A percentile compares a stretch with the other conserved stretches of the same genome.
These are phyloP conservation scores for Daldinia sp. DNA, from an alignment of 2,329 filamentous ascomycete species.

Conservation along the genomic window DNA sequence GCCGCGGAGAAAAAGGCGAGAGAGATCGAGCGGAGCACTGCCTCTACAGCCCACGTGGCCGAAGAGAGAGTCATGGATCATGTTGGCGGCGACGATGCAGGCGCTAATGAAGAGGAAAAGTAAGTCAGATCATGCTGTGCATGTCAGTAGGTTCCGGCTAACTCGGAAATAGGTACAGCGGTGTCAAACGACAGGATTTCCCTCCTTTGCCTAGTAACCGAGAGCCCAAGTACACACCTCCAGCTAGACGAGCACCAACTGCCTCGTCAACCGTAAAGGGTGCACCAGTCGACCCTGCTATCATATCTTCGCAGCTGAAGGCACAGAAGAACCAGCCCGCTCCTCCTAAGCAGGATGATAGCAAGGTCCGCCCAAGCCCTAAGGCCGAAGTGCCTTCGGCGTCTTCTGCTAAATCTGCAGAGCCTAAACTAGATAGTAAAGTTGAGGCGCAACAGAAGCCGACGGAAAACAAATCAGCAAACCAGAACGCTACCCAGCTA, in stretches of 20 bases:
- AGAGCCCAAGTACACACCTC: slow-evolving; percentile 86
- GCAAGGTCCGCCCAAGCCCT: slow-evolving; percentile 46
- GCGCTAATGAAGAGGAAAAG: slow-evolving; percentile 93
- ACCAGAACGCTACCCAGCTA: slow-evolving; percentile 47
- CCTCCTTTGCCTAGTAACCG: slow-evolving; percentile 69
- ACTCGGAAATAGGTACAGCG: slow-evolving; percentile 77
- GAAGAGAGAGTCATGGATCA: slow-evolving; percentile 86
- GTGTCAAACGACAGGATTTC: slow-evolving; percentile 83
- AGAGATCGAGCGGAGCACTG: slow-evolving; percentile 84
- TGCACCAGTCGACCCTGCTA: slow-evolving; percentile 86
- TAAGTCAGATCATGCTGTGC: slow-evolving; percentile 57
- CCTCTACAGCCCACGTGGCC: slow-evolving; percentile 84
- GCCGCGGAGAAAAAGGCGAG: slow-evolving; percentile 85
- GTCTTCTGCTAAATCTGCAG: slow-evolving; percentile 50
- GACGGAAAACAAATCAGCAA: slow-evolving; percentile 44
- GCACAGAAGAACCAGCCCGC: slow-evolving; percentile 57
- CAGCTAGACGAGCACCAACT: slow-evolving; percentile 84
- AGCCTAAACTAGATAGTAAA: slow-evolving; percentile 53
- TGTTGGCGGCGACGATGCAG: slow-evolving; percentile 72
- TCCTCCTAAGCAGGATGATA: slow-evolving; percentile 54
- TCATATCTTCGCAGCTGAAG: slow-evolving; percentile 86
- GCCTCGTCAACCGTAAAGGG: slow-evolving; percentile 79
- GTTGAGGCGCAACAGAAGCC: slow-evolving; percentile 46
- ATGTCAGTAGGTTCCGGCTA: slow-evolving; percentile 14
- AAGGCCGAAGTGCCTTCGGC: slow-evolving; percentile 45